Percentiles rank a stretch among this genome's conserved stretches.
These are phyloP conservation scores for Tetracladium marchalianum DNA, from an alignment of 495 filamentous ascomycete species.

Conservation along the genomic window DNA sequence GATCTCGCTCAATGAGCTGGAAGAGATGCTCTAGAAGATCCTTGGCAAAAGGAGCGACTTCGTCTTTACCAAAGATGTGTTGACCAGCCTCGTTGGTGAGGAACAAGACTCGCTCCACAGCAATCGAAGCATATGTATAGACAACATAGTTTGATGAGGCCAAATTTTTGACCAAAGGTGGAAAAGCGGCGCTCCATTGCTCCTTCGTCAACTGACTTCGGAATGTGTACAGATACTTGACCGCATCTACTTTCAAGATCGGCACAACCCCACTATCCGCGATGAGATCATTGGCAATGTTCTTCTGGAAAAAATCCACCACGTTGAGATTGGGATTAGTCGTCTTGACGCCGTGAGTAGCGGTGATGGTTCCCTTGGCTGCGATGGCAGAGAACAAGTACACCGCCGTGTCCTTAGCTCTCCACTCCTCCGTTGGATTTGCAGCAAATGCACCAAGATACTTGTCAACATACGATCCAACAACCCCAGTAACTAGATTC, in stretches of 20 bases:
- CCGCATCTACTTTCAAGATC: slow-evolving; percentile 91
- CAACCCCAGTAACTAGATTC: slow-evolving; percentile 66
- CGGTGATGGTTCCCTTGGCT: slow-evolving; percentile 76
- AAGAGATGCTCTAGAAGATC: slow-evolving; percentile 90
- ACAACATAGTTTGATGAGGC: slow-evolving; percentile 84
- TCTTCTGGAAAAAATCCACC: slow-evolving; percentile 82
- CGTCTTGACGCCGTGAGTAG: slow-evolving; percentile 78
- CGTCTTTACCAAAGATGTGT: slow-evolving; percentile 61
- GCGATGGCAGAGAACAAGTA: slow-evolving; percentile 93
- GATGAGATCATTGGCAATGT: slow-evolving; percentile 77
- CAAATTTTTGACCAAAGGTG: slow-evolving; percentile 81
- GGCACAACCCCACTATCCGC: slow-evolving; percentile 55
- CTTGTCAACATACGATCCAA: slow-evolving; percentile 71
- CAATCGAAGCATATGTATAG: slow-evolving; percentile 93
- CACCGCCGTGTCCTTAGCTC: slow-evolving; percentile 90
- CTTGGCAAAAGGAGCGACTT: slow-evolving; percentile 70
- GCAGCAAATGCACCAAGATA: slow-evolving; percentile 60
- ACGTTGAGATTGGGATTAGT: slow-evolving; percentile 78
- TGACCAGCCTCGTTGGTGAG: slow-evolving; percentile 62
- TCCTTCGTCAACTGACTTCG: slow-evolving; percentile 76
- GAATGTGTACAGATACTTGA: slow-evolving; percentile 95
- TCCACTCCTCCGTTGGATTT: slow-evolving; percentile 71
- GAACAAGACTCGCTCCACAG: slow-evolving; percentile 79
- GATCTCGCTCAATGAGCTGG: slow-evolving; percentile 70
- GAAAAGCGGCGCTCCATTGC: slow-evolving; percentile 82